A percentile compares a stretch with the other conserved stretches of the same genome.
Conservation (phyloP, 495 filamentous ascomycete genomes). For the Penicillium waksmanii region DNA sequence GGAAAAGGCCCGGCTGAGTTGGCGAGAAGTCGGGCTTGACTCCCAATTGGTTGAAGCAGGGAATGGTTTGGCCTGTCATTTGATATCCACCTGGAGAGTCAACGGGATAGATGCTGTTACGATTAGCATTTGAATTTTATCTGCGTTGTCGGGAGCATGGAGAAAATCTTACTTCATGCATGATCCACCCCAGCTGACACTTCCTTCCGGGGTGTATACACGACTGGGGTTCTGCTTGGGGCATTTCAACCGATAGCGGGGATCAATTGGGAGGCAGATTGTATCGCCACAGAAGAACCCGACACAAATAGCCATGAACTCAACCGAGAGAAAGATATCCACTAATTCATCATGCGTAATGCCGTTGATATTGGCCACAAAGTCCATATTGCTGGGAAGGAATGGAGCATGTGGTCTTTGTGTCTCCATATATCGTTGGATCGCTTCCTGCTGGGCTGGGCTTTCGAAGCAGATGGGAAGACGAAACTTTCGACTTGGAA, state of each 20-base stretch:
- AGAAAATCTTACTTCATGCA: too few species aligned
- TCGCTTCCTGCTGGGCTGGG: background rate
- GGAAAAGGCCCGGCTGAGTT: slow-evolving; percentile 56
- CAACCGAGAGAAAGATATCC: too few species aligned
- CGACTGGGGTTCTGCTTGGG: slow-evolving; percentile 64
- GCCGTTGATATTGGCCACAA: slow-evolving; percentile 5
- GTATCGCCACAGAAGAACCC: slow-evolving; percentile 62
- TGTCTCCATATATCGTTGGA: background rate
- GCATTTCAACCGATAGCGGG: slow-evolving; percentile 53
- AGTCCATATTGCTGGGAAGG: background rate
- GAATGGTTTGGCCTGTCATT: slow-evolving; percentile 58
- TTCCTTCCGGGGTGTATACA: slow-evolving; percentile 59
- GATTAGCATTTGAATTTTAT: background rate
- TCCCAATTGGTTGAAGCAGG: slow-evolving; percentile 57
- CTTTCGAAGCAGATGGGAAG: background rate
- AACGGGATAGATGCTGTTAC: slow-evolving; percentile 30
- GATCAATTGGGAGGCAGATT: slow-evolving; percentile 58
- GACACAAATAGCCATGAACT: slow-evolving; percentile 50
- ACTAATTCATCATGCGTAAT: too few species aligned
- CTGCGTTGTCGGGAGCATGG: too few species aligned
- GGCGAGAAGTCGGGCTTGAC: slow-evolving; percentile 49
- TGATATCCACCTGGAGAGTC: slow-evolving; percentile 64
- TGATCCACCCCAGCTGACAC: slow-evolving; percentile 56
- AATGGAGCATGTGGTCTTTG: background rate
- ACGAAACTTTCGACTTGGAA: background rate